Evolutionary conservation across 176 grass and related monocot genomes (phyloP), one percentile per base, ranked within the genome.

Genomic region (Dactylis glomerata): DNA sequence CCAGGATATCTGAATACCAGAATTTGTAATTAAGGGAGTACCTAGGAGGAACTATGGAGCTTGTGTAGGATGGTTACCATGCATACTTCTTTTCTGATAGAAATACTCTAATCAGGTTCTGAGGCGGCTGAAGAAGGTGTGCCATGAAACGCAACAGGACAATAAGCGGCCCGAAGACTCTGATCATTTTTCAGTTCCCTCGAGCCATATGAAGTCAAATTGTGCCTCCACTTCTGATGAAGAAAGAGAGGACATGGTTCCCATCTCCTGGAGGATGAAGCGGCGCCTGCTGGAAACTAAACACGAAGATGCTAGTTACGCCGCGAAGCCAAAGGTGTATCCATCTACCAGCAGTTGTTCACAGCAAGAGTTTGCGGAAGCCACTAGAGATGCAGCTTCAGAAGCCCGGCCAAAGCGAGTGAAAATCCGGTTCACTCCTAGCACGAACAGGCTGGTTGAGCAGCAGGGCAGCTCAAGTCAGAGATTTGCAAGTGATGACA

Each of bases 51-150:
- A 28, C 41, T 69, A 36, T 84, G 24, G 19, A 47, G 6, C 31
- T 50, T 6, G 42, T 34, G 70, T 74, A 49, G 70, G 70, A 30
- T 73, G 13, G 7, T 49, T 73, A 74, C 8, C 0, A 28, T 65
- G 19, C 45, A 34, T 16, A 31, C 59, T 58, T 44, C 65, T 57
- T 32, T 78, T 75, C 71, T 86, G 33, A 84, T 64, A 8, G 50
- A 72, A 65, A 36, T 87, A 23, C 13, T 80, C 44, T 44, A 9
- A 55, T 30, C 75, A 99, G 97, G 93, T 92, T 88, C 76, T 92
- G 36, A 96, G 88, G 89, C 91, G 97, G 45, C 76, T 99, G 88
- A 99, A 96, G 86, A 99, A 99, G 86, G 74, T 47, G 8, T 71
- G 68, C 41, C 34, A 62, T 63, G 91, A 92, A 90, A 82, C 72